These are phyloP conservation scores for Sinapis alba DNA, from an alignment of 441 rosid species.

Conservation along the genomic window DNA sequence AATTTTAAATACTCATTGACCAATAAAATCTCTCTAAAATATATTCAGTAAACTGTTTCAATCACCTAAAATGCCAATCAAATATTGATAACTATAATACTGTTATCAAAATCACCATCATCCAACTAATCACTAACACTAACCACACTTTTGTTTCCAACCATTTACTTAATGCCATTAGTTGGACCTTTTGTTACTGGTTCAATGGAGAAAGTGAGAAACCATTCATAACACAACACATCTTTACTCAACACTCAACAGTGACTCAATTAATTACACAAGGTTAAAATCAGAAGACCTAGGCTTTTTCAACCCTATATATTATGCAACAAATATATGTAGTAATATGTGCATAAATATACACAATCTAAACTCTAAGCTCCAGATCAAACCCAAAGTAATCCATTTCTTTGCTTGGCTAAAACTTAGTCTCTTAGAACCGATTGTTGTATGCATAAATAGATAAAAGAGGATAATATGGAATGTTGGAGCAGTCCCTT, in stretches of 20 bases:
- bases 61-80: not conserved
- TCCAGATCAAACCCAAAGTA: constrained; percentile 5
- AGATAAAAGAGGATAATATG: constrained; percentile 23
- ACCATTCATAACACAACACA: constrained; percentile 1
- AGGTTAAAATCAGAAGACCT: constrained; percentile 12
- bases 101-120: not conserved
- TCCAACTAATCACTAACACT: not conserved
- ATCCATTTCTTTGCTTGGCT: constrained; percentile 8
- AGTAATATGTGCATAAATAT: constrained; percentile 16
- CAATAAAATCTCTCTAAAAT: not conserved
- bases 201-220: constrained; percentile 2
- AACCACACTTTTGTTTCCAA: not conserved
- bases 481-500: constrained; percentile 30
- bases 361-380: constrained; percentile 10
- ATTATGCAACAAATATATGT: constrained; percentile 7
- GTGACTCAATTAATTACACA: not conserved
- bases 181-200: not conserved
- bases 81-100: not conserved
- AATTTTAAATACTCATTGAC: not conserved
- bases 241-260: constrained; percentile 8
- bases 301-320: constrained; percentile 6
- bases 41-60: not conserved
- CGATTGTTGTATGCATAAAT: constrained; percentile 6
- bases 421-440: constrained; percentile 12
- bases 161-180: not conserved